Evolutionary conservation across 2,329 filamentous ascomycete genomes (phyloP).

Genomic region (Esteya vermicola): DNA sequence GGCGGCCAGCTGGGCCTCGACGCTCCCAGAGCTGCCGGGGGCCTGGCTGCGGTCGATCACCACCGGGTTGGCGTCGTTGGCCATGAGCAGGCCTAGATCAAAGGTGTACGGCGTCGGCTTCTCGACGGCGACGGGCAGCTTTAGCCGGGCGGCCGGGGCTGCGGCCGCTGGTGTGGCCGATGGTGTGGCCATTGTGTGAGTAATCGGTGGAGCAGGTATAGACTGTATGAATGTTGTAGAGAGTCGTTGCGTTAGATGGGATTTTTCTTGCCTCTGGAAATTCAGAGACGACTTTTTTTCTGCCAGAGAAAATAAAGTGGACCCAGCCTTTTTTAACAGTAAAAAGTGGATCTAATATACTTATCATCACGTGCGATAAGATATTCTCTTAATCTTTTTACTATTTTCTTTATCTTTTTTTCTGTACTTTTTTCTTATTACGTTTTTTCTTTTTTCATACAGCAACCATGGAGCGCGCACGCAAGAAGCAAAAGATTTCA

Average conservation of each 20-base stretch:
- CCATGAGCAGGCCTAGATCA: slow-evolving; percentile 78
- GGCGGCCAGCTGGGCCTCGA: slow-evolving; percentile 40
- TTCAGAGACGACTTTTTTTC: slow-evolving; percentile 1
- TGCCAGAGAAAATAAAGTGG: background rate
- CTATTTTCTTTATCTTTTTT: slow-evolving; percentile 1
- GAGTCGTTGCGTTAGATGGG: too few relatives aligned
- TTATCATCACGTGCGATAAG: background rate
- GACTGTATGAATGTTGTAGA: background rate
- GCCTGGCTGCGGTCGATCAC: slow-evolving; percentile 33
- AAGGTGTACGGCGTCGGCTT: slow-evolving; percentile 88
- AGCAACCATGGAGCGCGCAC: background rate
- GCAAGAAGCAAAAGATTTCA: slow-evolving; percentile 5
- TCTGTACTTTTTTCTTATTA: slow-evolving; percentile 3
- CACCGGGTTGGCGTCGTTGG: slow-evolving; percentile 76
- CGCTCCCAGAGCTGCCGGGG: background rate
- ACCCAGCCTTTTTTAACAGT: too few relatives aligned
- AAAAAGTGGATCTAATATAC: background rate
- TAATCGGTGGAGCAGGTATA: too few relatives aligned
- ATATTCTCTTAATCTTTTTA: background rate
- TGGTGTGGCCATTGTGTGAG: slow-evolving; percentile 13
- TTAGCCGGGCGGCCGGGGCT: slow-evolving; percentile 20
- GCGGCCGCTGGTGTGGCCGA: slow-evolving; percentile 13
- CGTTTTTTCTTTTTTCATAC: too few relatives aligned
- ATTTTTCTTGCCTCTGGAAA: background rate
- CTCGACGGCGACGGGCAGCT: slow-evolving; percentile 50